Evolutionary conservation across 2,329 filamentous ascomycete genomes (phyloP), one percentile per base, ranked within the genome.

Genomic region (Fusarium phyllophilum): DNA sequence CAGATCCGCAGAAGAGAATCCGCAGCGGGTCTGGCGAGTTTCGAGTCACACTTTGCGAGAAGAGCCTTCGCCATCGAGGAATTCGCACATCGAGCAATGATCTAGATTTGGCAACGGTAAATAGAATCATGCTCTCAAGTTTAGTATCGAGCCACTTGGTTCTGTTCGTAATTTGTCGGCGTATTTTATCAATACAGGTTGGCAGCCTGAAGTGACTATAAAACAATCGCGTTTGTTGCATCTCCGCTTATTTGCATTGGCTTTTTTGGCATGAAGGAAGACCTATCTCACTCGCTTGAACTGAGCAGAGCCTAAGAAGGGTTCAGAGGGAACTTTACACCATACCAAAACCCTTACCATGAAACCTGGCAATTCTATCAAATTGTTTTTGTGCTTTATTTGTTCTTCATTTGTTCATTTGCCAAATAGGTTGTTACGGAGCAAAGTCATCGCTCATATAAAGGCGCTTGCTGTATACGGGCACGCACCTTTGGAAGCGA

Each of bases 1-100:
- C 96, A 7, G 96, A 96, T 72, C 96, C 96, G 83, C 95, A 98
- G 83, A 98, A 99, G 8, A 99, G 88, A 61, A 99, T 94, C 39
- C 91, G 89, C 38, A 99, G 86, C 7, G 94, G 93, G 9, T 90
- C 86, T 1, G 86, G 84, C 22, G 68, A 24, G 44, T 51, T 73
- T 29, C 46, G 38, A 34, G 66, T 51, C 15, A 60, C 41, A 18
- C 52, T 66, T 20, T 75, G 74, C 17, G 79, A 78, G 24, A 76
- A 67, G 52, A 61, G 66, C 68, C 62, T 77, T 26, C 51, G 62
- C 61, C 69, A 61, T 60, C 57, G 42, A 29, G 61, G 20, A 29
- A 66, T 24, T 36, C 31, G 46, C 31, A 58, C 62, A 56, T 65
- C 61, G n/a, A 77, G 42, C 18, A 70, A 49, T 17, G 60, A 49